Percentiles rank a stretch among this genome's conserved stretches.
Evolutionary conservation across 345 rosid genomes (phyloP).

Genomic region (Eucalyptus sideroxylon): DNA sequence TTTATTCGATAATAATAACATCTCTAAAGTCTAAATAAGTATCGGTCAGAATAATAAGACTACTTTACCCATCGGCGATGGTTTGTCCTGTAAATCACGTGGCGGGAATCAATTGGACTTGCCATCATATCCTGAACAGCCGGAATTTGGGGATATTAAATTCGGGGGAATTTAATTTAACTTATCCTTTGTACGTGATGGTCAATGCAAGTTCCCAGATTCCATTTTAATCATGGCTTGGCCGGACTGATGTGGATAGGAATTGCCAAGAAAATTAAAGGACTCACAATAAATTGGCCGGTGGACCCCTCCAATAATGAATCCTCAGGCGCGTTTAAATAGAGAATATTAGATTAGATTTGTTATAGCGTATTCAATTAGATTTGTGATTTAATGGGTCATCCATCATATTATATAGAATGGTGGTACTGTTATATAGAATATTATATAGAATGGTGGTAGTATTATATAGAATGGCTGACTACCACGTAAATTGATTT

Average conservation of each 20-base stretch:
- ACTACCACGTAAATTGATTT: neutral
- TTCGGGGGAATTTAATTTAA: neutral
- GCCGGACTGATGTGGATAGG: neutral
- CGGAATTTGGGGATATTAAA: neutral
- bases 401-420: neutral
- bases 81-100: neutral
- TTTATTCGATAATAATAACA: neutral
- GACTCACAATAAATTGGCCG: neutral
- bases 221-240: neutral
- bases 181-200: neutral
- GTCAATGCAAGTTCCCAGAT: neutral
- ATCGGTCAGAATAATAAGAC: neutral
- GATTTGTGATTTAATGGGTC: neutral
- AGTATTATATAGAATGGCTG: neutral
- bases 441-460: too few species aligned
- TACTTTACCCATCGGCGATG: neutral
- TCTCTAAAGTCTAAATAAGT: neutral
- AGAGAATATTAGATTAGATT: neutral
- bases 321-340: neutral
- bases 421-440: neutral
- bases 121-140: neutral
- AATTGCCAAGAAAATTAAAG: neutral
- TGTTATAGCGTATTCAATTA: neutral
- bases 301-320: neutral
- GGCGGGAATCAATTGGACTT: neutral